Percentiles rank a stretch among this genome's conserved stretches.
Evolutionary conservation across 768 basidiomycete species (phyloP).

Genomic region (Austroboletus festivus): DNA sequence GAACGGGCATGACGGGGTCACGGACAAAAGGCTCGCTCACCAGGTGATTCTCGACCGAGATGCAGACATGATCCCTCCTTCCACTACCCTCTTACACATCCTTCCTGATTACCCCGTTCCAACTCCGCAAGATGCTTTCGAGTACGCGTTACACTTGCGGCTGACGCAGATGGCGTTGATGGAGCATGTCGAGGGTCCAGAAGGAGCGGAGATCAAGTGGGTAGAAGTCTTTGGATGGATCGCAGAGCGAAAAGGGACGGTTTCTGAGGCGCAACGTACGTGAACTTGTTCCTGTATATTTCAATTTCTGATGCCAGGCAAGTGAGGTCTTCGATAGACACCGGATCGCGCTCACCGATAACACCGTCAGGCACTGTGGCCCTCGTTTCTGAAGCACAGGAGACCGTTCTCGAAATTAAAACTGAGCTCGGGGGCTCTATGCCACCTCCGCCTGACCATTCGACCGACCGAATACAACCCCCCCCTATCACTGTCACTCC

Average conservation of each 20-base stretch:
- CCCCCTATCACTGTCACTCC: conserved; percentile 59
- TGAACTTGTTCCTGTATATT: background rate
- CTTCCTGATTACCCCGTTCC: conserved; percentile 47
- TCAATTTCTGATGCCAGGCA: background rate
- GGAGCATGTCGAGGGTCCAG: conserved; percentile 83
- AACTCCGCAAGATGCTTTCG: conserved; percentile 61
- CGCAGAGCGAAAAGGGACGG: conserved; percentile 51
- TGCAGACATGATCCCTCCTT: conserved; percentile 37
- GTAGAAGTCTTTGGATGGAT: conserved; percentile 86
- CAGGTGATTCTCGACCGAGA: conserved; percentile 29
- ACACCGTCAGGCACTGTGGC: conserved; percentile 19
- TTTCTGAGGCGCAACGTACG: conserved; percentile 28
- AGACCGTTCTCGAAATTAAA: conserved; percentile 12
- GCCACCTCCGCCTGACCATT: conserved; percentile 3
- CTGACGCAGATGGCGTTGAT: conserved; percentile 81
- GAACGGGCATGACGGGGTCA: background rate
- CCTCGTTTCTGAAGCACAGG: conserved; percentile 12
- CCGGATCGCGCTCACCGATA: conserved; percentile 24
- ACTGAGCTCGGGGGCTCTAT: background rate
- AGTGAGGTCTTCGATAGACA: conserved; percentile 33
- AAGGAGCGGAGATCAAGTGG: conserved; percentile 77
- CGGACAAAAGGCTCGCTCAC: conserved; percentile 10
- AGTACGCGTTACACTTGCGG: conserved; percentile 76
- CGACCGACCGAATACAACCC: background rate
- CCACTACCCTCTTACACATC: conserved; percentile 41